Percentiles rank a stretch among this genome's conserved stretches.
Conservation (phyloP, 2,329 filamentous ascomycete genomes). For the Fusarium xylarioides region DNA sequence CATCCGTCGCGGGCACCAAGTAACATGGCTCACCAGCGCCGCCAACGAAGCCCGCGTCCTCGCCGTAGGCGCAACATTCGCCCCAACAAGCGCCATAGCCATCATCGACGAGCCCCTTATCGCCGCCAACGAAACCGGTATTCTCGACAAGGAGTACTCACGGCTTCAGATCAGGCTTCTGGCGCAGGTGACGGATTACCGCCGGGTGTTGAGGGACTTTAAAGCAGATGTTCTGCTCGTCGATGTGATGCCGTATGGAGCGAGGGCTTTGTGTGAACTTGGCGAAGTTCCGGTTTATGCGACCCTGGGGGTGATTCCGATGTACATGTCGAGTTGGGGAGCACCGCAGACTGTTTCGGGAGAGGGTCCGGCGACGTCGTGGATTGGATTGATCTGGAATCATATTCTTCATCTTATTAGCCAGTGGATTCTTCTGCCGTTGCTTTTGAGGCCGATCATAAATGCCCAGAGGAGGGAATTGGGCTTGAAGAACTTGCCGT, state of each 20-base stretch:
- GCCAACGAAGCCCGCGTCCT: slow-evolving; percentile 47
- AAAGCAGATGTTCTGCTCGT: slow-evolving; percentile 48
- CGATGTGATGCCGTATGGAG: slow-evolving; percentile 51
- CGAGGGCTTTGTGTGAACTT: slow-evolving; percentile 48
- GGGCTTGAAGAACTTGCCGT: slow-evolving; percentile 41
- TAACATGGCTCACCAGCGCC: slow-evolving; percentile 50
- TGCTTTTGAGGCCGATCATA: slow-evolving; percentile 42
- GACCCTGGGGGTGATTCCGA: slow-evolving; percentile 52
- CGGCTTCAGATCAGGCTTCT: slow-evolving; percentile 43
- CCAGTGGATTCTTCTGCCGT: slow-evolving; percentile 42
- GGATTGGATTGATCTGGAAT: slow-evolving; percentile 42
- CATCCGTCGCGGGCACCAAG: slow-evolving; percentile 49
- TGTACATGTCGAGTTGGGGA: slow-evolving; percentile 46
- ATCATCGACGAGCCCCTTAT: slow-evolving; percentile 46
- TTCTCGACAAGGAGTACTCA: slow-evolving; percentile 44
- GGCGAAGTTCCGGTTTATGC: slow-evolving; percentile 49
- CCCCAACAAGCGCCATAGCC: slow-evolving; percentile 45
- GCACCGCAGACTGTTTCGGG: slow-evolving; percentile 48
- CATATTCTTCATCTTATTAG: slow-evolving; percentile 39
- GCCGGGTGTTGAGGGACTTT: slow-evolving; percentile 43
- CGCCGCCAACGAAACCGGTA: slow-evolving; percentile 41
- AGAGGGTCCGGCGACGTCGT: slow-evolving; percentile 42
- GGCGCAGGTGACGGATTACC: slow-evolving; percentile 50
- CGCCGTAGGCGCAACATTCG: slow-evolving; percentile 48
- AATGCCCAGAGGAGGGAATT: slow-evolving; percentile 45